Evolutionary conservation across 1,139 yeast genomes (phyloP).

Genomic region (Hansenula anomala): DNA sequence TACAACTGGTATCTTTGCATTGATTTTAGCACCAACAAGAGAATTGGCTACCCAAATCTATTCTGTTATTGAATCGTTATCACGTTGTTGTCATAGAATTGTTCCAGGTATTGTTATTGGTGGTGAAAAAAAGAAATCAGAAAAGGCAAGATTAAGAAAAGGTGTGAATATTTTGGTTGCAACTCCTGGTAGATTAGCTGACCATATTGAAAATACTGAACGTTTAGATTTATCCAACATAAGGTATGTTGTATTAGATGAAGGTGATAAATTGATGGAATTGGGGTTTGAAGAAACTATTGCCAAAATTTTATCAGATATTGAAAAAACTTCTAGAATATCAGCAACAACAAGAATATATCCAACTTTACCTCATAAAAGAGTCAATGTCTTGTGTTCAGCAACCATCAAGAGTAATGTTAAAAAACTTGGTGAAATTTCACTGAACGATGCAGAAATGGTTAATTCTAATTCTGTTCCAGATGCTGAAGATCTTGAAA

Average conservation of each 20-base stretch:
- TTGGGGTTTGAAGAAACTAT: constrained; percentile 94
- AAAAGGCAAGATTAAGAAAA: constrained; percentile 87
- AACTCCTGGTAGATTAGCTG: constrained; percentile 95
- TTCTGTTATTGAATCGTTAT: constrained; percentile 66
- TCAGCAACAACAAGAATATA: constrained; percentile 36
- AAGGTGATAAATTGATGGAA: constrained; percentile 93
- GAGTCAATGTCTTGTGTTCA: constrained; percentile 83
- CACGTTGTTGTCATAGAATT: constrained; percentile 71
- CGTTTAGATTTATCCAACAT: constrained; percentile 66
- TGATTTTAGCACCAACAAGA: constrained; percentile 87
- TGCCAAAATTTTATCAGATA: constrained; percentile 60
- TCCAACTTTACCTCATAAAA: constrained; percentile 58
- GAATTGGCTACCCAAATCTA: constrained; percentile 93
- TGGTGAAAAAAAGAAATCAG: constrained; percentile 96
- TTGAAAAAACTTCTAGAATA: constrained; percentile 42
- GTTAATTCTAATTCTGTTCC: constrained; percentile 42
- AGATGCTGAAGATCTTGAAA: constrained; percentile 34
- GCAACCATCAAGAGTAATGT: constrained; percentile 89
- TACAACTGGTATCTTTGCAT: constrained; percentile 81
- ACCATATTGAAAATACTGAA: constrained; percentile 86
- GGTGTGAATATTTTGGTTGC: constrained; percentile 95
- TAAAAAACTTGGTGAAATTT: constrained; percentile 70
- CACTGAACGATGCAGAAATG: constrained; percentile 68
- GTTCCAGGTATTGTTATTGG: constrained; percentile 96
- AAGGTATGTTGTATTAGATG: constrained; percentile 84